phyloP scores from a whole-genome alignment of 2,329 filamentous ascomycete species.

The Neospermospora avenae region DNA sequence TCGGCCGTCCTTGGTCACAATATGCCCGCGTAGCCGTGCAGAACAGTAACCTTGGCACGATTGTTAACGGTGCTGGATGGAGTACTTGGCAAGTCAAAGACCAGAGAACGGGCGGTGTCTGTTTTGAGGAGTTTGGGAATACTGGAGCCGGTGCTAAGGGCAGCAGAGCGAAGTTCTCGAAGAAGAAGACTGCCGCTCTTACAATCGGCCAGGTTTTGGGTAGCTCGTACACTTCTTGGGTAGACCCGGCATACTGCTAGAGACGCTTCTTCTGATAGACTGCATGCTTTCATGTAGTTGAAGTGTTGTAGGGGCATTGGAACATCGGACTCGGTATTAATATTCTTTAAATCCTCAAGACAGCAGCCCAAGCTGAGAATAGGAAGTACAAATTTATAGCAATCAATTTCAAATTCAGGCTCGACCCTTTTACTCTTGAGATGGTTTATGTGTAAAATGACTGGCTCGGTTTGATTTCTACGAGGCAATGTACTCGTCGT shows the following conservation, averaged over 20 bases:
- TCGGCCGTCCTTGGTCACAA: conserved; percentile 51
- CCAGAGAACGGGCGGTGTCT: conserved; percentile 44
- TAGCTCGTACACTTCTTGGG: conserved; percentile 40
- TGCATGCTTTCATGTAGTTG: background rate
- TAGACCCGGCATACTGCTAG: conserved; percentile 42
- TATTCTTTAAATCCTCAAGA: conserved; percentile 4
- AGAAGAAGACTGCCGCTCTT: conserved; percentile 38
- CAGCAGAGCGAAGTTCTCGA: conserved; percentile 46
- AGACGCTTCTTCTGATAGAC: background rate
- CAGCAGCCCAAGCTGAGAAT: too few species aligned
- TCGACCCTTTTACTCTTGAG: too few species aligned
- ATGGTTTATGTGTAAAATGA: too few species aligned
- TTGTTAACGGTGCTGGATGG: conserved; percentile 53
- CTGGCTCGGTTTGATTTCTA: too few species aligned
- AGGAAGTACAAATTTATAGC: conserved; percentile 8
- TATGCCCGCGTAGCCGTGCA: conserved; percentile 52
- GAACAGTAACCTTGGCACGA: conserved; percentile 43
- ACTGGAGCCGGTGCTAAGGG: conserved; percentile 48
- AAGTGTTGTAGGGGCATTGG: background rate
- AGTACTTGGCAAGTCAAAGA: conserved; percentile 44
- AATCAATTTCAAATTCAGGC: too few species aligned
- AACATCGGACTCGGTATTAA: conserved; percentile 12
- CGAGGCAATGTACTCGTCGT: too few species aligned
- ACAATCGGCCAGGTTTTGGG: conserved; percentile 45
- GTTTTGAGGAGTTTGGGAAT: conserved; percentile 53